Percentiles rank a stretch among this genome's conserved stretches.
Evolutionary conservation across 257 asterid species (phyloP).

Genomic region (Eucommia ulmoides): DNA sequence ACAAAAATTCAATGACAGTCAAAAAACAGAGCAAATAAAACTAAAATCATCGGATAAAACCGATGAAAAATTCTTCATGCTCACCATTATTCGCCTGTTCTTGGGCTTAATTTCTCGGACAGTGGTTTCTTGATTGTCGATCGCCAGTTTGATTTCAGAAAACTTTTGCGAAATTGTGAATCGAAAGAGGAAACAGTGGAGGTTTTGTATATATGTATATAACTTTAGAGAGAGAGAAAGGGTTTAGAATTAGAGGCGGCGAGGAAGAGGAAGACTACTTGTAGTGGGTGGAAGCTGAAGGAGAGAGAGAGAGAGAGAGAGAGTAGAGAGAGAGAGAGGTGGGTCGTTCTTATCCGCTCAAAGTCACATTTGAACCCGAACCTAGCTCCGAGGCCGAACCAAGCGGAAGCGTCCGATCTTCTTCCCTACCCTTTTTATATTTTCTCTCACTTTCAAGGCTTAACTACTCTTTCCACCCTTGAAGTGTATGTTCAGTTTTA

Average conservation of each 20-base stretch:
- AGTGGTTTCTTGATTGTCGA: neutral
- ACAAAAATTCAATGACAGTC: neutral
- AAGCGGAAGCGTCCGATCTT: too few species aligned
- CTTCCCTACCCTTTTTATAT: too few species aligned
- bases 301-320: slow-evolving; percentile 1
- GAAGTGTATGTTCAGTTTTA: too few species aligned
- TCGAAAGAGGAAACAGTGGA: neutral
- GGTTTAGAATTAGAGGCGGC: neutral
- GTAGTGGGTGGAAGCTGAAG: neutral
- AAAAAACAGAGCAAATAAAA: neutral
- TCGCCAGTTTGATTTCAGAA: neutral
- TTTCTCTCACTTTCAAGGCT: too few species aligned
- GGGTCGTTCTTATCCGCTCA: slow-evolving; percentile 16
- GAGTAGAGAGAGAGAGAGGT: neutral
- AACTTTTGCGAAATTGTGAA: neutral
- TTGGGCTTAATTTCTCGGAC: neutral
- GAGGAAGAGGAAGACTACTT: slow-evolving; percentile 3
- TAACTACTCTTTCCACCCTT: too few species aligned
- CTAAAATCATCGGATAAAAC: neutral
- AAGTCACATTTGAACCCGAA: slow-evolving; percentile 2
- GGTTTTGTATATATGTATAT: neutral
- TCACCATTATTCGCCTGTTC: slow-evolving; percentile 1
- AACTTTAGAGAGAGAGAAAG: neutral
- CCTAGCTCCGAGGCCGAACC: too few species aligned
- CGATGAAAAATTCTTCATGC: neutral